Conservation (phyloP, 2,329 filamentous ascomycete species). For the Graphilbum sp. region DNA sequence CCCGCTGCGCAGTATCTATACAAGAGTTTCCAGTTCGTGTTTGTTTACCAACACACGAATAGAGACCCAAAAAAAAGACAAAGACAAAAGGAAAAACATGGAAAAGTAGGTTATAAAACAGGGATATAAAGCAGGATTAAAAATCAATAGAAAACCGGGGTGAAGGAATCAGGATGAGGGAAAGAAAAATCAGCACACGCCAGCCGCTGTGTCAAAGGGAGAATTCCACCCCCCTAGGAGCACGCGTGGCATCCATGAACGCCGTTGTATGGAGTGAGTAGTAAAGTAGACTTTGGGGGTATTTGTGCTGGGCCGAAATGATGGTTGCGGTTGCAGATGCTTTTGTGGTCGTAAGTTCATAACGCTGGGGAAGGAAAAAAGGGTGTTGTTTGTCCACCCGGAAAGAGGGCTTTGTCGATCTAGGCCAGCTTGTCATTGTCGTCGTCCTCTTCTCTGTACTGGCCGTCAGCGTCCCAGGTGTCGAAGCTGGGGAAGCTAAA, state of each 20-base stretch:
- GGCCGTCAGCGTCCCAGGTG: constrained; percentile 38
- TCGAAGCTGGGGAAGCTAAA: constrained; percentile 63
- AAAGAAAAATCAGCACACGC: not conserved
- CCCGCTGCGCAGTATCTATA: not conserved
- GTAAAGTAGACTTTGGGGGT: too few relatives aligned
- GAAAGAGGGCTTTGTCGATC: too few relatives aligned
- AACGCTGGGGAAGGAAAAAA: too few relatives aligned
- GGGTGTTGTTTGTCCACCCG: too few relatives aligned
- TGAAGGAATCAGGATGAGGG: too few relatives aligned
- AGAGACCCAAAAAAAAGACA: not conserved
- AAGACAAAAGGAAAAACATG: not conserved
- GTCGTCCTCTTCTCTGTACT: constrained; percentile 21
- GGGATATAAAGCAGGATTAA: too few relatives aligned
- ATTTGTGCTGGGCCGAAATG: too few relatives aligned
- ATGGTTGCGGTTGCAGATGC: too few relatives aligned
- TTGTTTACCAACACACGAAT: constrained; percentile 1
- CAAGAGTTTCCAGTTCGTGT: not conserved
- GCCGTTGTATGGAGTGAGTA: too few relatives aligned
- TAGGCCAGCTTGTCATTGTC: constrained; percentile 5
- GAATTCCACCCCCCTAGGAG: too few relatives aligned
- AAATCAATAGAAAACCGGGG: not conserved
- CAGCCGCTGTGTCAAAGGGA: not conserved
- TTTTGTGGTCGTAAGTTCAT: too few relatives aligned
- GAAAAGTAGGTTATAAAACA: not conserved
- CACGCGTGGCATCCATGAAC: too few relatives aligned